These are phyloP conservation scores for Solanum boliviense DNA, from an alignment of 257 asterid genomes.

Conservation along the genomic window DNA sequence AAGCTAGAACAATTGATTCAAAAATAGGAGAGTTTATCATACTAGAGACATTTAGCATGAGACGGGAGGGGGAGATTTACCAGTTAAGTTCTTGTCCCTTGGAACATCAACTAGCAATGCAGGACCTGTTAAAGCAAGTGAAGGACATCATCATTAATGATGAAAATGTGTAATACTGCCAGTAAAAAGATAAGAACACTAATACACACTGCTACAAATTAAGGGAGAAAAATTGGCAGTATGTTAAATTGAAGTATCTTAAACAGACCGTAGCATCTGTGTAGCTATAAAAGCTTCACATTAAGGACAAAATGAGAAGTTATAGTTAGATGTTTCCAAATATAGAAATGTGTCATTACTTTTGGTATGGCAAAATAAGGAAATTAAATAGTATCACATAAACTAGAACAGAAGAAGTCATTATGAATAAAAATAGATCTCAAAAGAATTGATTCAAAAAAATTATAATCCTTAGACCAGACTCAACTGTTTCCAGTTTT, in stretches of 20 bases:
- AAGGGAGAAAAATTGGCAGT: background rate
- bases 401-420: background rate
- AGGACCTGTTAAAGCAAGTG: slow-evolving; percentile 44
- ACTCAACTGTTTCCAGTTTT: background rate
- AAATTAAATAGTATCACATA: background rate
- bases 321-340: background rate
- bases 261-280: background rate
- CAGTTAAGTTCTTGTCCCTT: slow-evolving; percentile 77
- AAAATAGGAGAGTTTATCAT: background rate
- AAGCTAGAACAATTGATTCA: background rate
- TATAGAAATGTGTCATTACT: background rate
- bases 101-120: slow-evolving; percentile 90
- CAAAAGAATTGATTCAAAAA: background rate
- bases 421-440: background rate
- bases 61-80: slow-evolving; percentile 18
- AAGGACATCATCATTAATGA: background rate
- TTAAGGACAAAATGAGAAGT: background rate
- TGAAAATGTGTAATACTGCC: background rate
- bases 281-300: background rate
- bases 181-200: background rate
- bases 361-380: background rate
- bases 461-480: background rate
- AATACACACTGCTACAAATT: background rate
- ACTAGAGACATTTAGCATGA: background rate
- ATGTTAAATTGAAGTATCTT: background rate